These are phyloP conservation scores for Pseudocercospora ulei DNA, from an alignment of 2,329 filamentous ascomycete species.

Conservation along the genomic window DNA sequence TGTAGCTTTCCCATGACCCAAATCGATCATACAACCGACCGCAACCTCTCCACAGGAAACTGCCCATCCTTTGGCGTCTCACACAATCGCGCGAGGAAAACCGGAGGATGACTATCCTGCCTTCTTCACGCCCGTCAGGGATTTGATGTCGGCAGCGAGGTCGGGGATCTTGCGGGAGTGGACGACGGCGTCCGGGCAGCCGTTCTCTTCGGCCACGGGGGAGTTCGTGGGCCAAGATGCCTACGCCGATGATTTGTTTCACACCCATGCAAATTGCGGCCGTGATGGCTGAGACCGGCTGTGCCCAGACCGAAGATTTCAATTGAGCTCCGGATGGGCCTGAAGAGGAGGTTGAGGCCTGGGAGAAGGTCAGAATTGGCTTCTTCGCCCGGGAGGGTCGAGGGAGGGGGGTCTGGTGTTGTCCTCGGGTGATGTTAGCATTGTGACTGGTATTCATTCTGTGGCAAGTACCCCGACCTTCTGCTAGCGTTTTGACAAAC, in stretches of 20 bases:
- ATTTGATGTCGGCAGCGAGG: slow-evolving; percentile 16
- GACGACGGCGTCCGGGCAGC: slow-evolving; percentile 17
- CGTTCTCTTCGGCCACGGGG: slow-evolving; percentile 18
- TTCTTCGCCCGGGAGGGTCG: no score
- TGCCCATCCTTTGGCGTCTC: slow-evolving; percentile 19
- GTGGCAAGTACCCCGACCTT: no score
- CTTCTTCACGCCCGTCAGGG: slow-evolving; percentile 11
- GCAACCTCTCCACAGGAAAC: slow-evolving; percentile 23
- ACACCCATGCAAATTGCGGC: slow-evolving; percentile 19
- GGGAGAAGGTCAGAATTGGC: no score
- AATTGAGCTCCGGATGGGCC: no score
- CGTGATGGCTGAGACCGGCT: slow-evolving; percentile 21
- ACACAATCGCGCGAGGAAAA: slow-evolving; percentile 18
- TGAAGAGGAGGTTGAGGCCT: no score
- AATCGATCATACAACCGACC: slow-evolving; percentile 21
- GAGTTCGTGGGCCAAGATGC: slow-evolving; percentile 21
- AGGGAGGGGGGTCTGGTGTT: no score
- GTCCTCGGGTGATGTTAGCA: no score
- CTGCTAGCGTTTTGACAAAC: no score
- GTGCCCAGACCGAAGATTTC: slow-evolving; percentile 21
- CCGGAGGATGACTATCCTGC: slow-evolving; percentile 16
- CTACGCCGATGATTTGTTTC: slow-evolving; percentile 22
- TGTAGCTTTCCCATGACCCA: slow-evolving; percentile 18
- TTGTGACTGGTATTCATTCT: no score
- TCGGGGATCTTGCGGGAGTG: slow-evolving; percentile 15